A percentile compares a stretch with the other conserved stretches of the same genome.
phyloP scores from a whole-genome alignment of 129 eudicot genomes.

The Pulicaria dysenterica region DNA sequence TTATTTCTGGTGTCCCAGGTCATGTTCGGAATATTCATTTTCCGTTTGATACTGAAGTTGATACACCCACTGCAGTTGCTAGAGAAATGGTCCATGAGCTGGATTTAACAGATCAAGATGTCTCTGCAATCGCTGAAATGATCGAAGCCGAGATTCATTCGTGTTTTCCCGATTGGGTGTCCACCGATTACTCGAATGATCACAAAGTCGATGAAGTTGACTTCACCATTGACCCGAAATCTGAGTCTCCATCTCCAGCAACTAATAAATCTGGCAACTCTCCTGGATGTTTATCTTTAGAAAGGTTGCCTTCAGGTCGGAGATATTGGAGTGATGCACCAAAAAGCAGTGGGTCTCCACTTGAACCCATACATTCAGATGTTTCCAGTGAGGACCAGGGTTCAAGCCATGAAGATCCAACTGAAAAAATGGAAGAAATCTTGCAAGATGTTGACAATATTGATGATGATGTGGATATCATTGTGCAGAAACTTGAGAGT shows the following conservation, averaged over 20 bases:
- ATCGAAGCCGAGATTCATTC: constrained; percentile 70
- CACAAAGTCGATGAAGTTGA: constrained; percentile 33
- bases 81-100: constrained; percentile 66
- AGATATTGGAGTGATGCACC: constrained; percentile 73
- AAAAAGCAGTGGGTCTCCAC: constrained; percentile 47
- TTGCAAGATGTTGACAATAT: background rate
- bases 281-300: constrained; percentile 37
- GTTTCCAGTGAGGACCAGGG: constrained; percentile 13
- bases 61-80: constrained; percentile 56
- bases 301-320: constrained; percentile 66
- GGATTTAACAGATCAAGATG: constrained; percentile 64
- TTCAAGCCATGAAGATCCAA: background rate
- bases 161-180: constrained; percentile 72
- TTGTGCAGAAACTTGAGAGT: constrained; percentile 52
- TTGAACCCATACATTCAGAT: constrained; percentile 43
- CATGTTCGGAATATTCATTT: constrained; percentile 53
- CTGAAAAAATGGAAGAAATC: constrained; percentile 21
- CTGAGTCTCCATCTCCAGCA: constrained; percentile 43
- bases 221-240: constrained; percentile 29
- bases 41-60: constrained; percentile 50
- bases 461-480: constrained; percentile 33
- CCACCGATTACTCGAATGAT: constrained; percentile 33
- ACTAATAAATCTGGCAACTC: constrained; percentile 33
- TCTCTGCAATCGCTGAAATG: constrained; percentile 51
- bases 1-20: constrained; percentile 40